Evolutionary conservation across 352 stramenopile genomes (phyloP).

Genomic region (Globisporangium echinulatum): DNA sequence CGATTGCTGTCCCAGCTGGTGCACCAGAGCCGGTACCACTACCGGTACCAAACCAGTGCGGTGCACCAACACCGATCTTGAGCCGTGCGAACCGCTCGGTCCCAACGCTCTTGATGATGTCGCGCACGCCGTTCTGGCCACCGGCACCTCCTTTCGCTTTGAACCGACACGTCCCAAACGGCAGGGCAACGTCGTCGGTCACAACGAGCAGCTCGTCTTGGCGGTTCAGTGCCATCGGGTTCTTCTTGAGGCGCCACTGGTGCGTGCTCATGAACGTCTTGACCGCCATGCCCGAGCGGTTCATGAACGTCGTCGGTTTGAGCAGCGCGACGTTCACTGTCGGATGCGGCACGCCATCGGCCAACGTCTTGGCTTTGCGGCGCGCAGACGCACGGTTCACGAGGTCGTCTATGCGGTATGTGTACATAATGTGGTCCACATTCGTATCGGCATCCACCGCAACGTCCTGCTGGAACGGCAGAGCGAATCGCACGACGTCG

Average conservation of each 20-base stretch:
- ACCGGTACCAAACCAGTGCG: conserved; percentile 68
- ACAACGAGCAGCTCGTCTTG: conserved; percentile 83
- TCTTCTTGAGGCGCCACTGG: conserved; percentile 82
- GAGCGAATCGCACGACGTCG: conserved; percentile 49
- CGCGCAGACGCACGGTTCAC: conserved; percentile 70
- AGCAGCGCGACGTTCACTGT: conserved; percentile 73
- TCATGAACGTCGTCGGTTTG: conserved; percentile 81
- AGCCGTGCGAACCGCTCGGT: conserved; percentile 80
- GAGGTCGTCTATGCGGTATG: conserved; percentile 58
- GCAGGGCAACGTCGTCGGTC: conserved; percentile 73
- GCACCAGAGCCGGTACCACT: conserved; percentile 35
- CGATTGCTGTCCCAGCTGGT: conserved; percentile 70
- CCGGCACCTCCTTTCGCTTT: conserved; percentile 70
- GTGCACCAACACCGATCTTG: conserved; percentile 72
- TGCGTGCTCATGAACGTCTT: conserved; percentile 76
- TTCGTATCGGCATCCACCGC: conserved; percentile 8
- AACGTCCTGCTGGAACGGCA: conserved; percentile 58
- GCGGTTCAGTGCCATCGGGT: conserved; percentile 65
- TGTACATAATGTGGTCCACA: conserved; percentile 9
- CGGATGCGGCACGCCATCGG: conserved; percentile 65
- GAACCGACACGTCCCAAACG: conserved; percentile 79
- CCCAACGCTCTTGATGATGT: conserved; percentile 82
- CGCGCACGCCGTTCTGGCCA: conserved; percentile 75
- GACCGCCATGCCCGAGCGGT: conserved; percentile 72
- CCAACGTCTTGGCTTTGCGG: conserved; percentile 66